Evolutionary conservation across 2,329 filamentous ascomycete genomes (phyloP).

Genomic region (Penicillium sp.): DNA sequence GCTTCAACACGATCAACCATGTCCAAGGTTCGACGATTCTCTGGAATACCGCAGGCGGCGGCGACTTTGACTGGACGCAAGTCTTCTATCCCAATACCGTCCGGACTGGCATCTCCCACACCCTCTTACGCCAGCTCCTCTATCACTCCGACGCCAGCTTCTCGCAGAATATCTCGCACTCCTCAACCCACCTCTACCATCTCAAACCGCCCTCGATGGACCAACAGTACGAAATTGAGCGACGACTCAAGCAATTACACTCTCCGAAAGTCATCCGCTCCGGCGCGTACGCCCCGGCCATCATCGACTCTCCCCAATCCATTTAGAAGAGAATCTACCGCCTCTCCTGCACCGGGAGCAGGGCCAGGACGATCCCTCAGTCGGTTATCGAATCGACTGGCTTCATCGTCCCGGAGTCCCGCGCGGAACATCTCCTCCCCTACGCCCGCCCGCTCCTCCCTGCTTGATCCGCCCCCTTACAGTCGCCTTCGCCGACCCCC

Average conservation of each 20-base stretch:
- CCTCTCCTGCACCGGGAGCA: constrained; percentile 37
- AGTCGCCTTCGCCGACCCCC: constrained; percentile 37
- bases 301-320: constrained; percentile 39
- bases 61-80: constrained; percentile 33
- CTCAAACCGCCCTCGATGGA: constrained; percentile 70
- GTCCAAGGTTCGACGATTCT: constrained; percentile 46
- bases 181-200: constrained; percentile 41
- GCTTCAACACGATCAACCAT: constrained; percentile 39
- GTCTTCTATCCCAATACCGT: constrained; percentile 38
- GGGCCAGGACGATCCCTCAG: constrained; percentile 29
- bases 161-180: constrained; percentile 42
- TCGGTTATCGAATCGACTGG: constrained; percentile 33
- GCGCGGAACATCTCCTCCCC: constrained; percentile 27
- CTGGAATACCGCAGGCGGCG: constrained; percentile 45
- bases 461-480: constrained; percentile 43
- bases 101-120: constrained; percentile 33
- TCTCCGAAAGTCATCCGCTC: constrained; percentile 39
- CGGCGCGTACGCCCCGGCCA: constrained; percentile 33
- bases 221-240: constrained; percentile 61
- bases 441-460: constrained; percentile 25
- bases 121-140: constrained; percentile 43
- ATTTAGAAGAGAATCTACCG: constrained; percentile 42
- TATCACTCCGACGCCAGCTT: constrained; percentile 51
- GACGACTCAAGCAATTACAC: constrained; percentile 66
- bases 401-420: constrained; percentile 31